Conservation (phyloP, 2,329 filamentous ascomycete genomes). For the Lachnellula arida region DNA sequence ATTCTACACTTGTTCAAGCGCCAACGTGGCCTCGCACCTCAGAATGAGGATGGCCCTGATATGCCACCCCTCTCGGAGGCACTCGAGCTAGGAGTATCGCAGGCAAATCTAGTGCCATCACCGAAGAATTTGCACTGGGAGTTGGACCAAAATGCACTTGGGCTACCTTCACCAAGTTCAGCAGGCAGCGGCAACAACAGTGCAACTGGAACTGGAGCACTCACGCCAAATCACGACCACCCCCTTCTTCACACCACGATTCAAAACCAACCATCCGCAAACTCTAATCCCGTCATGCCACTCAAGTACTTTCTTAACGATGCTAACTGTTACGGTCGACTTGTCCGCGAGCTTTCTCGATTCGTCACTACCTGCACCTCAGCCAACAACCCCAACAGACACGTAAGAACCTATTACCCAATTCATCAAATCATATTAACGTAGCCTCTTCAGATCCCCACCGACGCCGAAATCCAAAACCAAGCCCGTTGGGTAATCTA, state of each 20-base stretch:
- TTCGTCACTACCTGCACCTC: slow-evolving; percentile 52
- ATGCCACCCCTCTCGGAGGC: slow-evolving; percentile 19
- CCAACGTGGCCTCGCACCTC: slow-evolving; percentile 23
- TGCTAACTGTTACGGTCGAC: slow-evolving; percentile 54
- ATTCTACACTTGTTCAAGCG: slow-evolving; percentile 51
- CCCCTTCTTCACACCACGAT: slow-evolving; percentile 13
- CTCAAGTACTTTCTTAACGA: slow-evolving; percentile 49
- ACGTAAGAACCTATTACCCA: slow-evolving; percentile 29
- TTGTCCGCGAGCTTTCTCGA: slow-evolving; percentile 49
- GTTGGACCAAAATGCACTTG: slow-evolving; percentile 17
- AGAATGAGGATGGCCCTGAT: slow-evolving; percentile 13
- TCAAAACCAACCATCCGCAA: slow-evolving; percentile 27
- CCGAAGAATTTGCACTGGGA: slow-evolving; percentile 27
- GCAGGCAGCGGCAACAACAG: not conserved
- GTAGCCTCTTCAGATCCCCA: slow-evolving; percentile 36
- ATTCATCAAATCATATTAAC: not conserved
- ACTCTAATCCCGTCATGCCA: slow-evolving; percentile 25
- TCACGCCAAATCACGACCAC: slow-evolving; percentile 6
- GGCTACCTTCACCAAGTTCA: slow-evolving; percentile 5
- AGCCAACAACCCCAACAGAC: slow-evolving; percentile 54
- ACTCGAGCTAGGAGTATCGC: not conserved
- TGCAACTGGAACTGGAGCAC: not conserved
- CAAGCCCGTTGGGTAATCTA: slow-evolving; percentile 60
- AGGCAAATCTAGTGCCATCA: slow-evolving; percentile 7
- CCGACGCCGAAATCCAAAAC: slow-evolving; percentile 58